A percentile compares a stretch with the other conserved stretches of the same genome.
Conservation (phyloP, 176 grass and related monocot genomes). For the Triticum dicoccoides region DNA sequence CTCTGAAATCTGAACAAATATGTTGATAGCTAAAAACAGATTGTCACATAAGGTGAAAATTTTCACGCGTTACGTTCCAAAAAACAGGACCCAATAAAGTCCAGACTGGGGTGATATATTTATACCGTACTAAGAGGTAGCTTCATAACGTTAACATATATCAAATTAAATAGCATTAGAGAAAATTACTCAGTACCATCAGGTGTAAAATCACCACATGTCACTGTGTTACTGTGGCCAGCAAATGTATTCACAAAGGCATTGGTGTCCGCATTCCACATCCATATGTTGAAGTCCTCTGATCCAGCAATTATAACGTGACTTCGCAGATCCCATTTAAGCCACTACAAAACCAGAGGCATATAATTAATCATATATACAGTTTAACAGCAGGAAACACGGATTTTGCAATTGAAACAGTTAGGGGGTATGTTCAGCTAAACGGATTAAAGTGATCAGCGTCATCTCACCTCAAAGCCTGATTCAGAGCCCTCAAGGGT, state of each 20-base stretch:
- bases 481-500: conserved; percentile 73
- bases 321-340: conserved; percentile 77
- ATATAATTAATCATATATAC: background rate
- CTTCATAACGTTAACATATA: background rate
- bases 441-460: background rate
- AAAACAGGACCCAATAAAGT: background rate
- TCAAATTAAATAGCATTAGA: conserved; percentile 8
- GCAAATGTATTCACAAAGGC: conserved; percentile 56
- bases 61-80: background rate
- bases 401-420: background rate
- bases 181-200: background rate
- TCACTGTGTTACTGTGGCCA: conserved; percentile 68
- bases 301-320: conserved; percentile 82
- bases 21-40: background rate
- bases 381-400: conserved; percentile 2
- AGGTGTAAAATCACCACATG: conserved; percentile 68
- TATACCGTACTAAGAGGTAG: background rate
- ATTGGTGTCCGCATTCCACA: conserved; percentile 4
- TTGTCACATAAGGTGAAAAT: background rate
- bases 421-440: background rate
- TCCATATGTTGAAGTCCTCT: conserved; percentile 19
- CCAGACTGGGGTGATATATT: background rate
- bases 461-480: conserved; percentile 72
- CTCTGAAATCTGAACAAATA: background rate
- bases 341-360: conserved; percentile 52